These are phyloP conservation scores for Agroathelia rolfsii DNA, from an alignment of 1,284 basidiomycete genomes.

Conservation along the genomic window DNA sequence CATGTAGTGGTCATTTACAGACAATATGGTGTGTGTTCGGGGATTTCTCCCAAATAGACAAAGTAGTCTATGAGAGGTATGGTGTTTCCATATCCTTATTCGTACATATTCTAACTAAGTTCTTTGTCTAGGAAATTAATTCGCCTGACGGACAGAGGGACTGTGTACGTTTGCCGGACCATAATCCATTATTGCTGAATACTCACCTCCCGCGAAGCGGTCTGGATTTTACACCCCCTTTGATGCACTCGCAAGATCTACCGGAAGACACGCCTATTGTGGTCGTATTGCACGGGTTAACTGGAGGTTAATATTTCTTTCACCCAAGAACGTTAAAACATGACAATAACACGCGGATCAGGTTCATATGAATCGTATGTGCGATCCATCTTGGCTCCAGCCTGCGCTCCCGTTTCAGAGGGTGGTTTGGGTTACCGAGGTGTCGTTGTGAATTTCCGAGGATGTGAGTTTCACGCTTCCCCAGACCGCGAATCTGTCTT, in stretches of 20 bases:
- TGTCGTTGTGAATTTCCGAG: slow-evolving; percentile 86
- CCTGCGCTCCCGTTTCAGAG: slow-evolving; percentile 53
- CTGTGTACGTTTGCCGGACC: slow-evolving; percentile 34
- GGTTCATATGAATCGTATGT: slow-evolving; percentile 88
- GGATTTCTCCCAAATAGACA: slow-evolving; percentile 67
- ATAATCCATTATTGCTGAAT: slow-evolving; percentile 3
- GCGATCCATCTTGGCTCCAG: slow-evolving; percentile 65
- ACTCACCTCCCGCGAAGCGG: slow-evolving; percentile 32
- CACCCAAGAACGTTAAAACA: not conserved
- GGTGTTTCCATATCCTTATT: slow-evolving; percentile 12
- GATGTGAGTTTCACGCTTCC: slow-evolving; percentile 48
- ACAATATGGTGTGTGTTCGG: slow-evolving; percentile 62
- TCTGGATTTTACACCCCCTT: slow-evolving; percentile 60
- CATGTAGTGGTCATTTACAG: slow-evolving; percentile 57
- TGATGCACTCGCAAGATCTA: slow-evolving; percentile 39
- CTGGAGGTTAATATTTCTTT: slow-evolving; percentile 74
- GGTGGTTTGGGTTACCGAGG: slow-evolving; percentile 84
- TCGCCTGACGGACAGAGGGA: slow-evolving; percentile 59
- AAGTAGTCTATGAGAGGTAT: slow-evolving; percentile 61
- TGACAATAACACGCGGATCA: slow-evolving; percentile 23
- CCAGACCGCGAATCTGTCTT: slow-evolving; percentile 7
- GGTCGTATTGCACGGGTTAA: slow-evolving; percentile 79
- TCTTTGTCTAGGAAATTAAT: slow-evolving; percentile 38
- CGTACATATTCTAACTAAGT: slow-evolving; percentile 6
- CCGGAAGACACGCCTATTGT: slow-evolving; percentile 71